Conservation (phyloP, 257 asterid species). For the Solanum commersonii region DNA sequence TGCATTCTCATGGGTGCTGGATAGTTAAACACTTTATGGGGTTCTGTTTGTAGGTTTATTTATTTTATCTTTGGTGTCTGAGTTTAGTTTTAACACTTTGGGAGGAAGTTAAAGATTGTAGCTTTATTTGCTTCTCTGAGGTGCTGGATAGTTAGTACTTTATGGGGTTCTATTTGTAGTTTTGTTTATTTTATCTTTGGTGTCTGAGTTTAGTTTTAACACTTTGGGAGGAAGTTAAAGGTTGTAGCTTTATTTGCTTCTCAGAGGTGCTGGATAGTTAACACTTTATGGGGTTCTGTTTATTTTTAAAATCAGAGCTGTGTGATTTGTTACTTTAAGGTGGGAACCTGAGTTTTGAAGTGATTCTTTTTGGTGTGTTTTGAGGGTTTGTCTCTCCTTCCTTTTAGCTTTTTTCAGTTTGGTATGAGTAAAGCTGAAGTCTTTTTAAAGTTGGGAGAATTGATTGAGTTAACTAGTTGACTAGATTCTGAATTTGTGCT, state of each 20-base stretch:
- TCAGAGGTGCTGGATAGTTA: neutral
- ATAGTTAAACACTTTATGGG: neutral
- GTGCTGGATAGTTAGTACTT: neutral
- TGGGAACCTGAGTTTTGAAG: neutral
- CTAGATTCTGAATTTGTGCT: neutral
- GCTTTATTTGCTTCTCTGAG: neutral
- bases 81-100: neutral
- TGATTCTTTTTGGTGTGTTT: neutral
- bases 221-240: neutral
- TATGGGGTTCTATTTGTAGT: conserved; percentile 6
- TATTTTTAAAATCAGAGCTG: conserved; percentile 12
- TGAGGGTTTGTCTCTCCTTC: neutral
- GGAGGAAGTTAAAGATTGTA: neutral
- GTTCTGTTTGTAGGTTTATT: conserved; percentile 20
- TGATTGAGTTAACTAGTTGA: neutral
- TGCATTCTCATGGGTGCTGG: neutral
- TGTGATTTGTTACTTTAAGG: neutral
- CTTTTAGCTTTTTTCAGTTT: neutral
- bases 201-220: neutral
- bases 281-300: neutral
- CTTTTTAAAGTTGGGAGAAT: neutral
- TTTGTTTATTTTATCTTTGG: conserved; percentile 27
- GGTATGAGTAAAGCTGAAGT: neutral
- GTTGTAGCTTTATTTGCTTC: neutral
- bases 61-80: conserved; percentile 21